Conservation (phyloP, 176 grass and related monocot species). For the Triticum dicoccoides region DNA sequence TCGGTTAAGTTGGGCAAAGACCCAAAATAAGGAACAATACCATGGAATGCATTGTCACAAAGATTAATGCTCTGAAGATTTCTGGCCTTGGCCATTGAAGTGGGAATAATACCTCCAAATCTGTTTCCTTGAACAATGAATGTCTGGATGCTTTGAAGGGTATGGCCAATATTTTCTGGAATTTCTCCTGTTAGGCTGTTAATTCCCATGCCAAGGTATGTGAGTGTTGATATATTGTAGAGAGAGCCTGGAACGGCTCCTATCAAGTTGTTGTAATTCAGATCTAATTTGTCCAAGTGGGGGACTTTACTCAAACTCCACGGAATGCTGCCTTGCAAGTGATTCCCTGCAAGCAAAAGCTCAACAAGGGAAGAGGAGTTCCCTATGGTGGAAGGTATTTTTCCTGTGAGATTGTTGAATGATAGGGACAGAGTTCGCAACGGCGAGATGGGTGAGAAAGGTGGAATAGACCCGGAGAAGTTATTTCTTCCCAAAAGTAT, state of each 20-base stretch:
- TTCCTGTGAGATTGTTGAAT: constrained; percentile 21
- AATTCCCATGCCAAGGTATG: not conserved
- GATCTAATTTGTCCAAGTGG: not conserved
- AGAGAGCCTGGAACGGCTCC: constrained; percentile 19
- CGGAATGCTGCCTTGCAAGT: not conserved
- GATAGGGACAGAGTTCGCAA: not conserved
- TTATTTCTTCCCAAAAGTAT: not conserved
- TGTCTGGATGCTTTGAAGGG: constrained; percentile 13
- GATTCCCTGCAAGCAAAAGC: constrained; percentile 22
- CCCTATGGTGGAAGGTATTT: constrained; percentile 32
- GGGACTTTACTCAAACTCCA: not conserved
- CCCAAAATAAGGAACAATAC: constrained; percentile 18
- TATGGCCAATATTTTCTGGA: not conserved
- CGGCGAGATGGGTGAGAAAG: not conserved
- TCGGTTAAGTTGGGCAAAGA: not conserved
- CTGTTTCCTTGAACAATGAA: not conserved
- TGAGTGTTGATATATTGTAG: constrained; percentile 35
- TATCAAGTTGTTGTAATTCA: not conserved
- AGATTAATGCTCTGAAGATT: not conserved
- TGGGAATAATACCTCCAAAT: constrained; percentile 7
- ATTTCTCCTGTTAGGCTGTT: constrained; percentile 28
- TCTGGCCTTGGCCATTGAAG: constrained; percentile 10
- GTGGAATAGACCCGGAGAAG: constrained; percentile 1
- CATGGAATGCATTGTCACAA: constrained; percentile 21
- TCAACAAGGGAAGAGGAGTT: constrained; percentile 20